Base-by-base conservation (phyloP, 75 land plant genomes). In the Selaginella moellendorffii region DNA sequence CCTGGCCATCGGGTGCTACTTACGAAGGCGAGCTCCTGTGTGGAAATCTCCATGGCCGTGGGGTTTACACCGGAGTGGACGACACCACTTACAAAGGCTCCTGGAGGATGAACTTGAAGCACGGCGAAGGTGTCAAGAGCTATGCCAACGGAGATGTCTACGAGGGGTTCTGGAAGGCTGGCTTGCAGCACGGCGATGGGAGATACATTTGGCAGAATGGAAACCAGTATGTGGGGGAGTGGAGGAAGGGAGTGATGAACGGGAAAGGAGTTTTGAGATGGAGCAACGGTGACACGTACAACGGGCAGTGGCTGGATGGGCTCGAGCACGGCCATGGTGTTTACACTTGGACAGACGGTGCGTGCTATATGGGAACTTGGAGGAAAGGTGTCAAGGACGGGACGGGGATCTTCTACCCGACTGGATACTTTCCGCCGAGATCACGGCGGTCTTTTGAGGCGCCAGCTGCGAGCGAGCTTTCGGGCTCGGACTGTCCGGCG, bases 151-250 rank as follows among this genome's bases (percentile, higher is more conserved):
- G 97, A 52, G 97, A 92, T 81, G 72, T 77, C 9, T 88, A 83
- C 78, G 96, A 88, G 69, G 97, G 97, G 23, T 83, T 78, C 61
- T 92, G 97, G 97, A 81, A 81, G 64, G 86, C 79, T 28, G 97
- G 96, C 46, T 61, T 78, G 26, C 76, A 82, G 67, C 84, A 88
- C 66, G 97, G 97, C 18, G 77, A 64, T 53, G 97, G 96, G 2
- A 85, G 78, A 65, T 92, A 92, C 54, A 58, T 54, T 0, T 92
- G 97, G 97, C 74, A 75, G 8, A 83, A 83, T 72, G 85, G 85
- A 30, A 85, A 83, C 70, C 72, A 83, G 62, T 88, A 85, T 68
- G 25, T 79, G 54, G 97, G 97, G 20, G 85, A 88, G 53, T 85
- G 92, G 97, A 88, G 82, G 71, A 76, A 72, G 31, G 97, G 97